Evolutionary conservation across 1,284 basidiomycete genomes (phyloP).

Genomic region (Fomitopsis schrenkii): DNA sequence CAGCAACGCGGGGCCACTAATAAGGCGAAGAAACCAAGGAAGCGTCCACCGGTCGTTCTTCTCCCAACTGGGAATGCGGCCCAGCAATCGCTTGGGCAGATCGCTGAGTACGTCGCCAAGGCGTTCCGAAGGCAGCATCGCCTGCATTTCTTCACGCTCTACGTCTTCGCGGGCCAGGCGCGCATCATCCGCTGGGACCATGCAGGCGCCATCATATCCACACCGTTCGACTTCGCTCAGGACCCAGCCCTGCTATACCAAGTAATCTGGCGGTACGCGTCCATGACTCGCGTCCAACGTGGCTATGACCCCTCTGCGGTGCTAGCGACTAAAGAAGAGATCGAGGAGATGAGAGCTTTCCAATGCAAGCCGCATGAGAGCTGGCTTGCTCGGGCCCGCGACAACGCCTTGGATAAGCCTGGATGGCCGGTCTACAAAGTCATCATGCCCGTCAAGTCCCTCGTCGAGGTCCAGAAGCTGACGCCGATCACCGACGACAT

Average conservation of each 20-base stretch:
- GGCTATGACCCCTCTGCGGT: constrained; percentile 13
- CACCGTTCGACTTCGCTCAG: constrained; percentile 10
- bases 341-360: background rate
- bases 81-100: no score
- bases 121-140: constrained; percentile 6
- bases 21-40: no score
- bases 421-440: constrained; percentile 4
- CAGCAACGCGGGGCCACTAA: no score
- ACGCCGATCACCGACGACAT: background rate
- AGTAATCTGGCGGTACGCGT: constrained; percentile 13
- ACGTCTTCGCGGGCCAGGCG: constrained; percentile 9
- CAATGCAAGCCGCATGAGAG: background rate
- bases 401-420: background rate
- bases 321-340: background rate
- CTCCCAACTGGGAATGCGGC: no score
- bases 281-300: constrained; percentile 1
- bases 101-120: no score
- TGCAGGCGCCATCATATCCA: constrained; percentile 11
- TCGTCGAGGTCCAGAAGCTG: background rate
- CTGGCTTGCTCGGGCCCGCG: background rate
- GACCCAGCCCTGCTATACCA: constrained; percentile 5
- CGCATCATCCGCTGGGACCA: constrained; percentile 16
- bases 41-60: no score
- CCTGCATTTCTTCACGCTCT: constrained; percentile 9
- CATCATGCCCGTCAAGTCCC: background rate